Conservation (phyloP, 129 eudicot genomes). For the Cynara cardunculus region DNA sequence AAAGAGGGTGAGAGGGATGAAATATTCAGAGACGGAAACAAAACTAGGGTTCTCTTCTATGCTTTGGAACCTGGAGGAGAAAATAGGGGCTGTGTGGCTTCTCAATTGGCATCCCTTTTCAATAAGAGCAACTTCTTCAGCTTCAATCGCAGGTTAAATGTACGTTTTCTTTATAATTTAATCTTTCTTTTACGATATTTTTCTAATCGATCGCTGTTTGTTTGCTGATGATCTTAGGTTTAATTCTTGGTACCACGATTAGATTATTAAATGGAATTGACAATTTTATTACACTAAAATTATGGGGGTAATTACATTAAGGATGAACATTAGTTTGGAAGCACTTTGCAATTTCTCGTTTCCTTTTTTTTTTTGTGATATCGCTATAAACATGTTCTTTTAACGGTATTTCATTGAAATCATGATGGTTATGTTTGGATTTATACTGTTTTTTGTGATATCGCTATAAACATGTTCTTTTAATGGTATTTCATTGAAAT, state of each 20-base stretch:
- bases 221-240: conserved; percentile 5
- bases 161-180: background rate
- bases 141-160: background rate
- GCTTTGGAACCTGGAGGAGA: background rate
- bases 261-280: background rate
- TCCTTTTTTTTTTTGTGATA: background rate
- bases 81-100: conserved; percentile 1
- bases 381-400: background rate
- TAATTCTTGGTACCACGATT: background rate
- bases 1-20: background rate
- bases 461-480: background rate
- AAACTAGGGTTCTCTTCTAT: conserved; percentile 17
- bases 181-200: background rate
- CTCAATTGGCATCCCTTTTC: background rate
- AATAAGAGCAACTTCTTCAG: background rate
- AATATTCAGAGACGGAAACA: background rate
- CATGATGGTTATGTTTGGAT: conserved; percentile 1
- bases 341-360: background rate
- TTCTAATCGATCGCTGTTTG: conserved; percentile 8
- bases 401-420: background rate
- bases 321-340: background rate
- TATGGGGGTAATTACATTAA: background rate
- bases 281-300: background rate
- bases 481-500: background rate
- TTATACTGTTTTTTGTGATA: background rate